phyloP scores from a whole-genome alignment of 75 land plant genomes.

The Pinus taeda region DNA sequence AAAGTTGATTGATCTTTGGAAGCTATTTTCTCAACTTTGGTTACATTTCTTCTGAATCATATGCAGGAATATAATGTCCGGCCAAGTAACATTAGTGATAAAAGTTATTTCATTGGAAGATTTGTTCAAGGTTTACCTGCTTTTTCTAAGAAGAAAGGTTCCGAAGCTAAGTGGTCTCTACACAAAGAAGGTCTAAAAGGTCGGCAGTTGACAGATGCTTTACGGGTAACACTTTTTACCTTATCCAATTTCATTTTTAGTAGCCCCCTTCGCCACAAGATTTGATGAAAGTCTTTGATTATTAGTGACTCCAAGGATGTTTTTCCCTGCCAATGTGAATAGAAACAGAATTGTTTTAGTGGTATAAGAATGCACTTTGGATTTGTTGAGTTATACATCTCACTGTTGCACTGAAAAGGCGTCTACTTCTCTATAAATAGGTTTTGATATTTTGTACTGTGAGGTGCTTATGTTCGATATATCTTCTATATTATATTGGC shows the following conservation, averaged over 20 bases:
- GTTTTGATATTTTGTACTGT: not conserved
- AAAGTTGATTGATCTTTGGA: not conserved
- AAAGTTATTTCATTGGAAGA: slow-evolving; percentile 78
- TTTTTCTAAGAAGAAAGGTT: slow-evolving; percentile 84
- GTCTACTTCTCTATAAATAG: not conserved
- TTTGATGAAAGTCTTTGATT: not conserved
- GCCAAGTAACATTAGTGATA: slow-evolving; percentile 42
- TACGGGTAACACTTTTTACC: slow-evolving; percentile 49
- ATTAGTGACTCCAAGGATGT: not conserved
- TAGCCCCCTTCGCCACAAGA: not conserved
- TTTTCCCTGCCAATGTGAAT: not conserved
- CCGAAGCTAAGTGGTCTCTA: slow-evolving; percentile 79
- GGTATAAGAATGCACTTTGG: not conserved
- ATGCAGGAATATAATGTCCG: slow-evolving; percentile 91
- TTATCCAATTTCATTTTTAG: not conserved
- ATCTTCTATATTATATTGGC: not conserved
- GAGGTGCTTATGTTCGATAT: not conserved
- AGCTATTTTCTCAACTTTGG: not conserved
- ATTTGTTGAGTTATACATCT: not conserved
- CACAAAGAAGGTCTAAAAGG: slow-evolving; percentile 93
- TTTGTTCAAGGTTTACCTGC: slow-evolving; percentile 77
- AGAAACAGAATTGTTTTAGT: not conserved
- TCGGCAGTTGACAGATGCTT: slow-evolving; percentile 79
- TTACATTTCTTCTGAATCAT: not conserved
- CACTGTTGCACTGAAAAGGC: not conserved